phyloP scores from a whole-genome alignment of 495 filamentous ascomycete species.

The Talaromyces stipitatus region DNA sequence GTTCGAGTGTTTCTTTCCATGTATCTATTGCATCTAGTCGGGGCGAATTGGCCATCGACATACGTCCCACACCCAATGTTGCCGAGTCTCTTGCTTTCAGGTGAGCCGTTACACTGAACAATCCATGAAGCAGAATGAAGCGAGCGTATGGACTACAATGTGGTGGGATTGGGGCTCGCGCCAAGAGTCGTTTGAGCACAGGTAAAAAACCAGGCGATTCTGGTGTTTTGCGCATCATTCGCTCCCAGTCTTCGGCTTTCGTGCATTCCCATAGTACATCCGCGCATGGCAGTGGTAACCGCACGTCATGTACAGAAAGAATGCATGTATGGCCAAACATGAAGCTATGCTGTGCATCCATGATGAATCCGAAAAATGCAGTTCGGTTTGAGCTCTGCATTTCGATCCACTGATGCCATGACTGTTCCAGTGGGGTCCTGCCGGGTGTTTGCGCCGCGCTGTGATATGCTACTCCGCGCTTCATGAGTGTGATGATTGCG shows the following conservation, averaged over 20 bases:
- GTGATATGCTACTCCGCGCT: constrained; percentile 7
- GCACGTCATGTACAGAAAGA: constrained; percentile 12
- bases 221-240: constrained; percentile 8
- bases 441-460: not conserved
- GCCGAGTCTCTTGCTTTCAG: constrained; percentile 8
- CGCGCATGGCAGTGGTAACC: constrained; percentile 10
- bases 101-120: constrained; percentile 8
- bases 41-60: constrained; percentile 1
- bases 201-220: constrained; percentile 7
- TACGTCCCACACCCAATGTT: not conserved
- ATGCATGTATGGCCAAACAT: constrained; percentile 13
- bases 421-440: not conserved
- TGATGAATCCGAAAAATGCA: constrained; percentile 15
- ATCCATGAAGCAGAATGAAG: constrained; percentile 2
- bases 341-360: constrained; percentile 16
- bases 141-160: constrained; percentile 6
- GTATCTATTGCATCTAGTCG: constrained; percentile 2
- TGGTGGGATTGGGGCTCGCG: constrained; percentile 4
- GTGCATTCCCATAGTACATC: constrained; percentile 14
- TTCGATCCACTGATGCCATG: constrained; percentile 13
- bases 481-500: constrained; percentile 12
- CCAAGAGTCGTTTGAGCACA: constrained; percentile 2
- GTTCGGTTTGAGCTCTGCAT: constrained; percentile 12
- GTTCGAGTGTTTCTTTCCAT: constrained; percentile 4
- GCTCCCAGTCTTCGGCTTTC: constrained; percentile 3